Evolutionary conservation across 805 yeast genomes (phyloP).

Genomic region (Candida boleticola): DNA sequence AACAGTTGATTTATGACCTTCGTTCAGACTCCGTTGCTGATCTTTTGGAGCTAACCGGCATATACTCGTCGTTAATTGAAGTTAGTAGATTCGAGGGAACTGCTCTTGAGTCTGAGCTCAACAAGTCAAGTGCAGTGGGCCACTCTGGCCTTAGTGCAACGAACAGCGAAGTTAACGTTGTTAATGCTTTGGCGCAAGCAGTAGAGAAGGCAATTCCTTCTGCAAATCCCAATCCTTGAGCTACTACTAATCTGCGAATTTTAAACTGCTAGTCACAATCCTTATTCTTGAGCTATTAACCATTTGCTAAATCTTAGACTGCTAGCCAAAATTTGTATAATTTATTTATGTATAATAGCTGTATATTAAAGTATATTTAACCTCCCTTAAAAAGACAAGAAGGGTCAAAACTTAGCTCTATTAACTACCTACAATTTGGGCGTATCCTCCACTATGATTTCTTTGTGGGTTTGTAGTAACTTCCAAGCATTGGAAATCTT

Average conservation of each 20-base stretch:
- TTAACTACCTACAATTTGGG: not conserved
- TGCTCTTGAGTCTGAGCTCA: too few relatives aligned
- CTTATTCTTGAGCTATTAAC: too few relatives aligned
- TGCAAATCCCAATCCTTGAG: conserved; percentile 7
- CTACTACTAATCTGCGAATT: too few relatives aligned
- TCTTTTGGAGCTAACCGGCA: conserved; percentile 43
- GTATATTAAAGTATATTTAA: too few relatives aligned
- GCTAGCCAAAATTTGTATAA: too few relatives aligned
- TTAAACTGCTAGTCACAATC: too few relatives aligned
- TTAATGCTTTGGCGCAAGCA: conserved; percentile 18
- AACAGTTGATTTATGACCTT: conserved; percentile 50
- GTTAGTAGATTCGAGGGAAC: conserved; percentile 30
- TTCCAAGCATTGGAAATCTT: conserved; percentile 2
- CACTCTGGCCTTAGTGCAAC: too few relatives aligned
- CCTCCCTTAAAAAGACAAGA: too few relatives aligned
- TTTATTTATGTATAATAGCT: not conserved
- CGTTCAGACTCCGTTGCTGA: conserved; percentile 48
- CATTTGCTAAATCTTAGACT: too few relatives aligned
- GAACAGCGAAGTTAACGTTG: conserved; percentile 21
- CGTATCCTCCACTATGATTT: not conserved
- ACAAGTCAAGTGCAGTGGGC: too few relatives aligned
- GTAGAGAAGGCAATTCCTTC: too few relatives aligned
- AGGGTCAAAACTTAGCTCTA: too few relatives aligned
- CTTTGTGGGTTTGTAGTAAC: conserved; percentile 3
- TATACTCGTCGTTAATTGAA: conserved; percentile 46